These are phyloP conservation scores for Rhodotorula toruloides DNA, from an alignment of 768 basidiomycete genomes.

Conservation along the genomic window DNA sequence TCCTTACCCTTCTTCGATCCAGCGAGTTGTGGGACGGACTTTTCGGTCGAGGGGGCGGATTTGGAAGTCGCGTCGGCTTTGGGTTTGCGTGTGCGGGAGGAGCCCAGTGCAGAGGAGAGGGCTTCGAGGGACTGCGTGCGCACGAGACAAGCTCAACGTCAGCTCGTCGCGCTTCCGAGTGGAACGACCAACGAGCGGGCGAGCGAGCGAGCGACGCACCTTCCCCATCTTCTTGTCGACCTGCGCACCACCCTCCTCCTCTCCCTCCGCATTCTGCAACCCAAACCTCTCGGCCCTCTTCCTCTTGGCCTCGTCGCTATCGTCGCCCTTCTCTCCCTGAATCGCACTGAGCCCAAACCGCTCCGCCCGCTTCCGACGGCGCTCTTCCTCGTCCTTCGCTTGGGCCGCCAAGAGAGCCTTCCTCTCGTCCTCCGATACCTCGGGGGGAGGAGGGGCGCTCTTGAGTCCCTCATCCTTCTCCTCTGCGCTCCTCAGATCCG, in stretches of 20 bases:
- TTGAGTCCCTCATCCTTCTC: not conserved
- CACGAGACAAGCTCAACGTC: no score
- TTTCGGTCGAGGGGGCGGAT: not conserved
- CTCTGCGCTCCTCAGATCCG: not conserved
- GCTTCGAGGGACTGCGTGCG: slow-evolving; percentile 15
- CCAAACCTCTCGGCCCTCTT: slow-evolving; percentile 38
- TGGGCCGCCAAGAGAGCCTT: not conserved
- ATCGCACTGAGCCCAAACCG: not conserved
- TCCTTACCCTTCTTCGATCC: not conserved
- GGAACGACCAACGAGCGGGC: no score
- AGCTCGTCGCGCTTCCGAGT: no score
- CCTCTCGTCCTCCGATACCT: not conserved
- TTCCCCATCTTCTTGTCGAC: slow-evolving; percentile 11
- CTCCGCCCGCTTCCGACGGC: not conserved
- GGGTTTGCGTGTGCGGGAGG: slow-evolving; percentile 6
- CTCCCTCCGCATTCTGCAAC: slow-evolving; percentile 1
- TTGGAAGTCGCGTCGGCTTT: slow-evolving; percentile 15
- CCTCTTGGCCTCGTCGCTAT: slow-evolving; percentile 17
- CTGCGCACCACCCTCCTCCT: slow-evolving; percentile 1
- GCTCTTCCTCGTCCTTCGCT: slow-evolving; percentile 10
- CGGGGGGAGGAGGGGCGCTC: not conserved
- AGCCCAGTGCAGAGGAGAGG: slow-evolving; percentile 29
- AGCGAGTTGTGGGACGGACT: not conserved
- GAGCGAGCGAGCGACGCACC: slow-evolving; percentile 10
- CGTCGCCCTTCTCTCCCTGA: not conserved